Evolutionary conservation across 208 protist species (phyloP), one percentile per base, ranked within the genome.

Genomic region (Trypanosomatidae sp.): DNA sequence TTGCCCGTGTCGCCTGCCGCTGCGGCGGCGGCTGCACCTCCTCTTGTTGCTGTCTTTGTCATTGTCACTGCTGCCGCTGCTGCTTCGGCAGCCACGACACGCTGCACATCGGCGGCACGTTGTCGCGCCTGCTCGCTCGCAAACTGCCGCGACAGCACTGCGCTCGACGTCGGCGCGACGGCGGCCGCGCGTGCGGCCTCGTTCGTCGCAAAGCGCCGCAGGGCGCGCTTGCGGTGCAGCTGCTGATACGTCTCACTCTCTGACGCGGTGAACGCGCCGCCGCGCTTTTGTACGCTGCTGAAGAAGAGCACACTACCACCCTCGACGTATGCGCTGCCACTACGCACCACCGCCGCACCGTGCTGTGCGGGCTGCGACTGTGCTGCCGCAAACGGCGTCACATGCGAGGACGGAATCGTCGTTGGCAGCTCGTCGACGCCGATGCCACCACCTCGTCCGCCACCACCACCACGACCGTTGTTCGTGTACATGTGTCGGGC

Each of bases 221-320:
- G 65, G 8, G 63, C 69, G 3, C 65, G 56, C 8, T 61, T 77
- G 3, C 65, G 62, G 11, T 66, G 60, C 23, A 90, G 70, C 53
- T 90, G 76, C 13, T 56, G 53, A 21, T 66, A 70, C 26, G 76
- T 85, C 42, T 86, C 81, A 6, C 61, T 48, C 46, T 81, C 72
- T n/a, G 64, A 67, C 20, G 55, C 54, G 6, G 81, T 85, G 48
- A 87, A 86, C 56, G 66, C 73, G 30, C 81, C 81, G 10, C 81
- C 81, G 20, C 72, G 71, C 45, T 78, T 71, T 51, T 87, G 75
- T 15, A 90, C 73, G 46, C 76, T 87, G 47, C 71, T 85, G 63
- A 76, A 90, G 41, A 90, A 90, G 7, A 79, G 50, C 22, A 87
- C 70, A 19, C 52, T 81, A 48, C 71, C 79, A 35, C 62, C 59